Evolutionary conservation across 306 rosid species (phyloP).

Genomic region (Medicago truncatula): MtrunA17r5.0-ANR NC_053045.1:55964501-55965000

Average conservation of each 20-base stretch:
- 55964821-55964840: background rate
- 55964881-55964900: conserved; percentile 64
- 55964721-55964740: too few relatives aligned
- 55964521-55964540: background rate
- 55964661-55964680: background rate
- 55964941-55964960: conserved; percentile 93
- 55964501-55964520: too few relatives aligned
- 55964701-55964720: too few relatives aligned
- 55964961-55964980: conserved; percentile 73
- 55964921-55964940: conserved; percentile 76
- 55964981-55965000: conserved; percentile 73
- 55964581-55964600: too few relatives aligned
- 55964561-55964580: too few relatives aligned
- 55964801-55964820: too few relatives aligned
- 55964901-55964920: conserved; percentile 62
- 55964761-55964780: too few relatives aligned
- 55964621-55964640: background rate
- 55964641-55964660: background rate
- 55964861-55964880: conserved; percentile 50
- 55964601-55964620: background rate
- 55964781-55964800: too few relatives aligned
- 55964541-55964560: too few relatives aligned
- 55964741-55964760: too few relatives aligned
- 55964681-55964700: too few relatives aligned
- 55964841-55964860: conserved; percentile 38